phyloP scores from a whole-genome alignment of 768 basidiomycete genomes.

The Calocera cornea region DNA sequence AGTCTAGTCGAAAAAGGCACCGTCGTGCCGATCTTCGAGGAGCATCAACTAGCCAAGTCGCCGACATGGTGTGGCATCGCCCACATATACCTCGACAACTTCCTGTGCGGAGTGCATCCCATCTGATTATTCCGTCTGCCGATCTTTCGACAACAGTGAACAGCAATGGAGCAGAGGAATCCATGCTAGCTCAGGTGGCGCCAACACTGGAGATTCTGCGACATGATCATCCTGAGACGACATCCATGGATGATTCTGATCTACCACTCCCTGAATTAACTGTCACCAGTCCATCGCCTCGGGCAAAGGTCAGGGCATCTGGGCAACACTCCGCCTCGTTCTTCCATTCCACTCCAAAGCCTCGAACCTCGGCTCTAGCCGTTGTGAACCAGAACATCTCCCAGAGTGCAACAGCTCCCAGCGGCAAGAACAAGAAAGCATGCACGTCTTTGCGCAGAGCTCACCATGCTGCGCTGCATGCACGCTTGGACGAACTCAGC shows the following conservation, averaged over 20 bases:
- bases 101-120: background rate
- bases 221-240: background rate
- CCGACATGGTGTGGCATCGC: background rate
- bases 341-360: background rate
- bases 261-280: background rate
- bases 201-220: background rate
- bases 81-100: background rate
- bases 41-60: background rate
- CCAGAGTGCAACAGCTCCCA: background rate
- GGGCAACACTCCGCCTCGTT: background rate
- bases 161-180: background rate
- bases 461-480: background rate
- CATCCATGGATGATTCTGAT: background rate
- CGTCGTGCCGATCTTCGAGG: background rate
- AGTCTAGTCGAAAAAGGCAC: background rate
- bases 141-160: too few relatives aligned
- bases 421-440: background rate
- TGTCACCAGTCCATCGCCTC: background rate
- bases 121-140: background rate
- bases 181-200: background rate
- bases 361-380: background rate
- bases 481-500: background rate
- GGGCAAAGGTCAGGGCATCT: background rate
- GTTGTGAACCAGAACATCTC: background rate
- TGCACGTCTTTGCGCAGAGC: background rate